Evolutionary conservation across 306 rosid species (phyloP), one percentile per base, ranked within the genome.

Genomic region (Corylus avellana): DNA sequence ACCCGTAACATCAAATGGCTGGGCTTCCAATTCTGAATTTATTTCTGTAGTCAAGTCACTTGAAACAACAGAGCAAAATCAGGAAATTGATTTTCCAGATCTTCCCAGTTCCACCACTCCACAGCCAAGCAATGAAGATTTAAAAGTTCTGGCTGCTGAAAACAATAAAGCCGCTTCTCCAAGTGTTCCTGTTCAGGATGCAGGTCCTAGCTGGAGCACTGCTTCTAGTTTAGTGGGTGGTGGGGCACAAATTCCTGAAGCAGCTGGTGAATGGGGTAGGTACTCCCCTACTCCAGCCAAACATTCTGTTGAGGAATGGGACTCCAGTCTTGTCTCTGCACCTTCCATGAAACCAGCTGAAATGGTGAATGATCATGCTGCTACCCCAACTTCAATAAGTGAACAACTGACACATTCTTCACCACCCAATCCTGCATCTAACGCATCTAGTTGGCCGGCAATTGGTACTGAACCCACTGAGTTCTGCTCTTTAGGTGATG

Each of bases 391-490:
- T 75, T 85, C 91, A 22, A 78, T 90, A 58, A 86, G 76, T 77
- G 83, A 72, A 29, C 88, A 84, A 73, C 83, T 80, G 20, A 85
- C 83, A 7, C 87, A 83, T 58, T 83, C 87, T 72, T 76, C 89
- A 42, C 89, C 94, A 10, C 80, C 92, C 77, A 90, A 82, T 84
- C 91, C 89, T 18, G 72, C 85, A 46, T 87, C 92, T 58, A 82
- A 76, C 80, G 55, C 87, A 32, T 80, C 96, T 70, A 76, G 89
- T 73, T 95, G 98, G 98, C 93, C 79, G 79, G 92, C 87, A 81
- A 85, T 94, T 59, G 87, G 86, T 29, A 86, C 85, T 7, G 97
- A 87, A 47, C 85, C 92, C 51, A 80, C 87, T 82, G 99, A 91
- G 59, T 95, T 95, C 72, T 78, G 78, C 80, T 82, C 94, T 77